Base-by-base conservation (phyloP, 345 rosid species). In the Diplotaxis tenuifolia region DNA sequence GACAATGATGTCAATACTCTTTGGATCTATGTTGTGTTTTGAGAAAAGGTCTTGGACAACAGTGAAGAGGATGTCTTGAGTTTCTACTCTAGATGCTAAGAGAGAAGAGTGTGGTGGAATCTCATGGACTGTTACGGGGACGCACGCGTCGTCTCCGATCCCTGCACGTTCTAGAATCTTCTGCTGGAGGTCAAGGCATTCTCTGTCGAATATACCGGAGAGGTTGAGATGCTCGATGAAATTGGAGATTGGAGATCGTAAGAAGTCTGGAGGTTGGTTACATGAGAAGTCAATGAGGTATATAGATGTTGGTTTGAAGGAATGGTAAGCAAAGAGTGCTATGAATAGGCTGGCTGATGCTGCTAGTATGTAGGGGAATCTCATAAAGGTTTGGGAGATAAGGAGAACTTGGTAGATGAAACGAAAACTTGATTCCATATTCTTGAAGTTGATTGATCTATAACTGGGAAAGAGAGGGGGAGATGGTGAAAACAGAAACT, bases 231-330 rank as follows among this genome's bases (percentile, higher is more conserved):
- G 53, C 53, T 47, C 53, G 7, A 47, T 47, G 21, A 47, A 47
- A 16, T 47, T 47, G 21, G 53, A 18, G 21, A 47, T 16, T 16
- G 53, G 53, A 7, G 53, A 15, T 7, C 53, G 53, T 0, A 47
- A 0, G 53, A 47, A 47, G 53, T 47, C 53, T 47, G 53, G 53
- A 16, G 53, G 53, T 47, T 47, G 53, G 53, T 47, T 15, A 47
- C 53, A 47, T 47, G 53, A 47, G 53, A 47, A 47, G 53, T 47
- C 53, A 47, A 47, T 47, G 53, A 47, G 53, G 53, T 47, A 47
- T 47, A 47, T 47, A 47, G 4, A 16, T 47, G 0, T 47, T 47
- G 53, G 53, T 15, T 4, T 47, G 53, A 16, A 47, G 53, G 21
- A 16, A 47, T 47, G 10, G 53, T 47, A 47, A 47, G 20, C 10